Base-by-base conservation (phyloP, 306 rosid genomes). In the Psophocarpus tetragonolobus region DNA sequence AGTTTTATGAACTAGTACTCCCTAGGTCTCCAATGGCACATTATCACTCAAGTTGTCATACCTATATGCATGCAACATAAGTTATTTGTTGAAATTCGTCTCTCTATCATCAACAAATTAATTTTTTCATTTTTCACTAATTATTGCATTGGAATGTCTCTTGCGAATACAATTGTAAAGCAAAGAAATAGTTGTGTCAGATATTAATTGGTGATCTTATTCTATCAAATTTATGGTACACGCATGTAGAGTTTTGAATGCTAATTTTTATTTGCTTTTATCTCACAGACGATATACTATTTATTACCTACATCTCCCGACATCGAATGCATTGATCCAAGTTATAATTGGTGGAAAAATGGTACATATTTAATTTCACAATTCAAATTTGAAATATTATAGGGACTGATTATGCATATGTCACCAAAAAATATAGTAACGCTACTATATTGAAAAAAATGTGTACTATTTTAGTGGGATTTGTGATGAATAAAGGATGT, bases 291-390 rank as follows among this genome's bases (percentile, higher is more conserved):
- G 44, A 91, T 96, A 54, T 56, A 76, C 88, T 91, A 88, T 87
- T 92, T 97, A 3, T 92, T 98, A 8, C 91, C 90, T 71, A 82
- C 86, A 2, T 96, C 99, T 67, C 98, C 98, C 2, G 99, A 97
- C 15, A 97, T 98, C 1, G 96, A 86, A 85, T 92, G 98, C 90
- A 90, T 96, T 86, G 99, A 91, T 87, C 92, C 96, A 72, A 75
- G 84, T 39, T 96, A 97, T 85, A 84, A 85, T 15, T 96, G 98
- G 97, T 96, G 68, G 99, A 96, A 82, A 97, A 96, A 86, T 96
- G 99, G 99, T 96, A 84, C 70, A 56, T 76, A 57, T 68, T 45
- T 79, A 8, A 71, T 66, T 71, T 75, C 36, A 26, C 7, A 33
- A 42, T 80, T 69, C 38, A 29, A 47, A 67, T 45, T 12, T 51